phyloP scores from a whole-genome alignment of 495 filamentous ascomycete species.

The Penicillium pancosmium region DNA sequence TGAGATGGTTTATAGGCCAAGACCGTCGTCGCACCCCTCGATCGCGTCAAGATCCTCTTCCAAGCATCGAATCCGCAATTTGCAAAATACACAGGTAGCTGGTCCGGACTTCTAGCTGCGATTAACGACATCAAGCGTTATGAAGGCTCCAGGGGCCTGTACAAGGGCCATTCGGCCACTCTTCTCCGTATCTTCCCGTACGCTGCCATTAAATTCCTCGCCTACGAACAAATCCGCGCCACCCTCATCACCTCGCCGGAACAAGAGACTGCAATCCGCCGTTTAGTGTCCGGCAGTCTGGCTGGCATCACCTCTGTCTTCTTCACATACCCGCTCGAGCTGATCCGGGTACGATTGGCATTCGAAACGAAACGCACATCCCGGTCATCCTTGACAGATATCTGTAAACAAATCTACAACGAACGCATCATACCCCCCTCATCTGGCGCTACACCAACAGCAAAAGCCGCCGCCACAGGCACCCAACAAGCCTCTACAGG shows the following conservation, averaged over 20 bases:
- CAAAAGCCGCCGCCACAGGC: slow-evolving; percentile 26
- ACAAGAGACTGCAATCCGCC: slow-evolving; percentile 78
- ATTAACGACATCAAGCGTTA: slow-evolving; percentile 78
- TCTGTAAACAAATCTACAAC: slow-evolving; percentile 81
- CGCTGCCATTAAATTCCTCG: slow-evolving; percentile 94
- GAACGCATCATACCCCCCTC: slow-evolving; percentile 57
- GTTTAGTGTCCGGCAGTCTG: slow-evolving; percentile 75
- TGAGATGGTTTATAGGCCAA: slow-evolving; percentile 67
- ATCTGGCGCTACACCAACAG: slow-evolving; percentile 9
- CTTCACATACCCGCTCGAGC: slow-evolving; percentile 91
- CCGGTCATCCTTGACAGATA: slow-evolving; percentile 65
- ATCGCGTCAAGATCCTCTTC: slow-evolving; percentile 98
- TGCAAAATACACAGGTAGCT: slow-evolving; percentile 84
- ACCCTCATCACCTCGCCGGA: slow-evolving; percentile 67
- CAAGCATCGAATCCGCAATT: slow-evolving; percentile 94
- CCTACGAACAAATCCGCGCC: slow-evolving; percentile 91
- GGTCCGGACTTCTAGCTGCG: slow-evolving; percentile 75
- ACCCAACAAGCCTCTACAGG: slow-evolving; percentile 29
- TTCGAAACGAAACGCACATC: slow-evolving; percentile 81
- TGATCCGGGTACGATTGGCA: slow-evolving; percentile 88
- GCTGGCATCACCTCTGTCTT: slow-evolving; percentile 91
- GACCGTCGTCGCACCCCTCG: slow-evolving; percentile 91
- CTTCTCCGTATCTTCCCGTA: slow-evolving; percentile 96
- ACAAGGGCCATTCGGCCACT: slow-evolving; percentile 91
- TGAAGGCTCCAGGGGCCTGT: slow-evolving; percentile 77